phyloP scores from a whole-genome alignment of 2,329 filamentous ascomycete species.

The Metarhizium album region DNA sequence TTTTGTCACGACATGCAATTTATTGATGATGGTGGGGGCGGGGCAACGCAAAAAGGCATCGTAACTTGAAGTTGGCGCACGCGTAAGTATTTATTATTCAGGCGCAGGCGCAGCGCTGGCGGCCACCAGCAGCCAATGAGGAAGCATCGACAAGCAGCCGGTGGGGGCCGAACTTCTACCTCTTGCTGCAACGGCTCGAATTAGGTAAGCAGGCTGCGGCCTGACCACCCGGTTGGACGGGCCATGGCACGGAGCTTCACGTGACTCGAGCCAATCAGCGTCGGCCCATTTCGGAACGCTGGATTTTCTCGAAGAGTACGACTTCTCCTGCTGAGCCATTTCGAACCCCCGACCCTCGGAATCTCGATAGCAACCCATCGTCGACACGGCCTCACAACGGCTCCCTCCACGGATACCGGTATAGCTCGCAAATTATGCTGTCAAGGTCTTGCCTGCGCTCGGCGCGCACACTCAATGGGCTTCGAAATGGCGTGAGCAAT shows the following conservation, averaged over 20 bases:
- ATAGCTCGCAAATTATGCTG: conserved; percentile 63
- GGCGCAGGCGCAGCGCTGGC: too few relatives aligned
- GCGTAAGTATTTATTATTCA: too few relatives aligned
- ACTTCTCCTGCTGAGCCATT: conserved; percentile 28
- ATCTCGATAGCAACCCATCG: conserved; percentile 25
- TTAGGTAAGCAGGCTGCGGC: not conserved
- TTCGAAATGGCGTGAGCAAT: conserved; percentile 61
- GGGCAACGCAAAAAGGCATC: conserved; percentile 14
- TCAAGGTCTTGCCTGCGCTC: conserved; percentile 84
- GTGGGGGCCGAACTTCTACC: too few relatives aligned
- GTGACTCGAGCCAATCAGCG: conserved; percentile 30
- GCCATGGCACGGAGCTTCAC: conserved; percentile 14
- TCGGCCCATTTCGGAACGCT: conserved; percentile 32
- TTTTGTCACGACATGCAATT: conserved; percentile 2
- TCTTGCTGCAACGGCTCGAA: too few relatives aligned
- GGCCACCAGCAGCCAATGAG: too few relatives aligned
- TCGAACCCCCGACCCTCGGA: conserved; percentile 26
- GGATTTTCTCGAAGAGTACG: conserved; percentile 28
- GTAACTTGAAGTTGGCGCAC: too few relatives aligned
- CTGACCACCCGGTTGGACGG: not conserved
- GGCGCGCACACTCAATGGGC: conserved; percentile 72
- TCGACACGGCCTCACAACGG: conserved; percentile 26
- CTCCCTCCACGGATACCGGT: conserved; percentile 26
- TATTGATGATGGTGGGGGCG: conserved; percentile 18
- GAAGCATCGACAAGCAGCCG: too few relatives aligned